phyloP scores from a whole-genome alignment of 768 basidiomycete genomes.

The Pleurotus ostreatus region DNA sequence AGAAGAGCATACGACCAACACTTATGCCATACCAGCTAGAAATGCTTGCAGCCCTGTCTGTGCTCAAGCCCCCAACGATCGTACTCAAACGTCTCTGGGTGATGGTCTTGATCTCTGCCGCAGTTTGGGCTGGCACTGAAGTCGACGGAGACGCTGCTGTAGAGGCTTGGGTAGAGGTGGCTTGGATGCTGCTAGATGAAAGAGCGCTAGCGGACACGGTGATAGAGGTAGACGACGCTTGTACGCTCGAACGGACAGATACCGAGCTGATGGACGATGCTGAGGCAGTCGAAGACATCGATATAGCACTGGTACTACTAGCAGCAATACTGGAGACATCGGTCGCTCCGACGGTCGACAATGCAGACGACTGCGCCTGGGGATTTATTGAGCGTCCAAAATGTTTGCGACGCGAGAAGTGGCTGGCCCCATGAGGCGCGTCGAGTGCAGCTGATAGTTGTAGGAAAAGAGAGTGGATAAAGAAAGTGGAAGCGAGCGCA shows the following conservation, averaged over 20 bases:
- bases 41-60: constrained; percentile 27
- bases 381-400: background rate
- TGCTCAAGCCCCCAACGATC: constrained; percentile 34
- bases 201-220: background rate
- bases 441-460: background rate
- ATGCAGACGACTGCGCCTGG: background rate
- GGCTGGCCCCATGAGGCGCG: background rate
- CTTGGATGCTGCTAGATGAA: background rate
- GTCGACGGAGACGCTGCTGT: background rate
- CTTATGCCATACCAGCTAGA: constrained; percentile 29
- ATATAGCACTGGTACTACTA: background rate
- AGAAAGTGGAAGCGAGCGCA: background rate
- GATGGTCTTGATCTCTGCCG: constrained; percentile 28
- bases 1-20: background rate
- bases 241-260: no score
- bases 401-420: constrained; percentile 1
- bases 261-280: no score
- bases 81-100: constrained; percentile 33
- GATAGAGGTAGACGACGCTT: background rate
- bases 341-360: background rate
- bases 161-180: background rate
- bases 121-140: constrained; percentile 14
- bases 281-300: no score
- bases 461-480: constrained; percentile 2
- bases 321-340: background rate